Evolutionary conservation across 805 yeast species (phyloP).

Genomic region (Wickerhamiella alocasiicola): DNA sequence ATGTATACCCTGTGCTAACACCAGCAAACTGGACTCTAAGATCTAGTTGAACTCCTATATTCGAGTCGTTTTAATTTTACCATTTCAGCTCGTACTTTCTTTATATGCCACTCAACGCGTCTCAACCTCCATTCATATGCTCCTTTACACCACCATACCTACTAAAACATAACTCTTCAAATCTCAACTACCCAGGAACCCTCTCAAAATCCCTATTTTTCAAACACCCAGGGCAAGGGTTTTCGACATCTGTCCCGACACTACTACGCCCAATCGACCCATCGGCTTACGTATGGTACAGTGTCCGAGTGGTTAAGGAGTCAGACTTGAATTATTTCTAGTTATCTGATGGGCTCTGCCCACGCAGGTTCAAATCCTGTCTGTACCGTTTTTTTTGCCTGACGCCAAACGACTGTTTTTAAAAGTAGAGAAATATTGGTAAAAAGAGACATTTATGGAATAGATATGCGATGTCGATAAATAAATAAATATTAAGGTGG

Average conservation of each 20-base stretch:
- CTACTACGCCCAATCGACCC: neutral
- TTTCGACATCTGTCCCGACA: neutral
- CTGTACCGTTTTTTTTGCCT: slow-evolving; percentile 29
- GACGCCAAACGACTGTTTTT: too few species aligned
- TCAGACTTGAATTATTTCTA: slow-evolving; percentile 29
- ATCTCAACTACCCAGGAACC: neutral
- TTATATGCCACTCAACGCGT: neutral
- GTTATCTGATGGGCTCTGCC: slow-evolving; percentile 31
- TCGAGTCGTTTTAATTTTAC: too few species aligned
- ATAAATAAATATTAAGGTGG: slow-evolving; percentile 4
- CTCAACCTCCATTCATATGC: neutral
- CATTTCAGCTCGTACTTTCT: too few species aligned
- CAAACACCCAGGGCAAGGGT: neutral
- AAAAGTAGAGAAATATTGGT: too few species aligned
- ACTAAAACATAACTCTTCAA: neutral
- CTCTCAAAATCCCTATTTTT: neutral
- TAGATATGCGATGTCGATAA: neutral
- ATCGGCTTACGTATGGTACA: slow-evolving; percentile 22
- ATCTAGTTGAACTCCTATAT: too few species aligned
- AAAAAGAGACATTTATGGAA: too few species aligned
- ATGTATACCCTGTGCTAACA: too few species aligned
- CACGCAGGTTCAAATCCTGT: slow-evolving; percentile 35
- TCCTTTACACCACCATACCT: too few species aligned
- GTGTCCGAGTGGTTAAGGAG: slow-evolving; percentile 37
- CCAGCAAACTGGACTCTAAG: too few species aligned